Base-by-base conservation (phyloP, 495 filamentous ascomycete genomes). In the Viridothelium virens region DNA sequence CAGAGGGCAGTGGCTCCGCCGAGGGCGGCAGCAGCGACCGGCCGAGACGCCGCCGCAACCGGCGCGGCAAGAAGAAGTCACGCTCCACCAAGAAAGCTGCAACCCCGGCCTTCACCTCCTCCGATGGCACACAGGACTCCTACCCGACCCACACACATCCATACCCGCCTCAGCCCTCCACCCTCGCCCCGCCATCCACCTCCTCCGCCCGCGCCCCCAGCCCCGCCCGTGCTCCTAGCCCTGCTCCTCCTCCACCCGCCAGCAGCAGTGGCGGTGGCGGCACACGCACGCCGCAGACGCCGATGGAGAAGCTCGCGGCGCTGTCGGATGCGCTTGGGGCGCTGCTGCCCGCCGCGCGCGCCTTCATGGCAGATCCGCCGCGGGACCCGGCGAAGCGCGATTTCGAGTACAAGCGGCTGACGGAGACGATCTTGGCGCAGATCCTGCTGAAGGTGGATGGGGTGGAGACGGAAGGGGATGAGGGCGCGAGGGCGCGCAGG, bases 381-480 rank as follows among this genome's bases (percentile, higher is more conserved):
- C 70, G 70, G 2, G 91, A 97, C 34, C 70, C 74, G 25, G 88
- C 89, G 75, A 87, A 87, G 77, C 80, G 85, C 48, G 85, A 85
- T 25, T 88, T 89, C 48, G 89, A 93, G 69, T 87, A 97, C 67
- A 87, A 88, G 75, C 89, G 85, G 74, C 72, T 97, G 41, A 87
- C 83, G 37, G 94, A 97, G 80, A 90, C 86, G 3, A 88, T 96
- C 64, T 78, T 97, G 80, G 82, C 85, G 62, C 90, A 96, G 73
- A 82, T 93, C 6, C 68, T 96, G 66, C 70, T 98, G 70, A 96
- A 95, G 77, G 80, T 93, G 36, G 92, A 97, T 78, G 87, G 81
- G 14, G 87, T 96, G 36, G 90, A 93, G 65, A 87, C 85, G 2
- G 84, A 87, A 25, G 86, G 84, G 5, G 83, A 93, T 69, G 79